A percentile compares a stretch with the other conserved stretches of the same genome.
Conservation (phyloP, 2,329 filamentous ascomycete species). For the Corynespora cassiicola region DNA sequence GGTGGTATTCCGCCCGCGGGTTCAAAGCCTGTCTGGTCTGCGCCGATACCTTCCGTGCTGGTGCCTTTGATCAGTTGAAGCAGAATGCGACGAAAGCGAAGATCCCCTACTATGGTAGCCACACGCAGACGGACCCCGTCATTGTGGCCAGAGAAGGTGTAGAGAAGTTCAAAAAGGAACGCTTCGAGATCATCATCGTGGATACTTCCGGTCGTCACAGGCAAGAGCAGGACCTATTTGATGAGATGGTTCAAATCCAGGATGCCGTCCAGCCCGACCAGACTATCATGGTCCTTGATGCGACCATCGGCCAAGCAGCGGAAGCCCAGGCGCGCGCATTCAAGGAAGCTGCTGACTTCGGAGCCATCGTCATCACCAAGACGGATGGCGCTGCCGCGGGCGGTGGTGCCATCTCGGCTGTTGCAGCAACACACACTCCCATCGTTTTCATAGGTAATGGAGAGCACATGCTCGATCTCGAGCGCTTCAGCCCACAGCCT, state of each 20-base stretch:
- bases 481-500: slow-evolving; percentile 88
- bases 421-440: slow-evolving; percentile 93
- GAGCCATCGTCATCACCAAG: slow-evolving; percentile 98
- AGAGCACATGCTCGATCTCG: slow-evolving; percentile 94
- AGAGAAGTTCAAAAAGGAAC: slow-evolving; percentile 98
- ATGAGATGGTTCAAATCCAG: slow-evolving; percentile 98
- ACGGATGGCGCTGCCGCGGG: slow-evolving; percentile 95
- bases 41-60: slow-evolving; percentile 97
- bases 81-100: slow-evolving; percentile 99
- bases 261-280: slow-evolving; percentile 88
- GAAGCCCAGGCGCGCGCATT: slow-evolving; percentile 95
- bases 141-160: slow-evolving; percentile 95
- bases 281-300: slow-evolving; percentile 97
- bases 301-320: slow-evolving; percentile 94
- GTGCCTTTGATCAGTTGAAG: slow-evolving; percentile 97
- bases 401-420: slow-evolving; percentile 95
- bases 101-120: slow-evolving; percentile 96
- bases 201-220: slow-evolving; percentile 95
- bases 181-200: slow-evolving; percentile 97
- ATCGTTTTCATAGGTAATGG: slow-evolving; percentile 98
- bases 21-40: slow-evolving; percentile 95
- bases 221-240: slow-evolving; percentile 93
- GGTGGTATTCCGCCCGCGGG: slow-evolving; percentile 91
- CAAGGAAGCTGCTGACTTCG: slow-evolving; percentile 96
- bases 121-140: slow-evolving; percentile 95